A percentile compares a stretch with the other conserved stretches of the same genome.
phyloP scores from a whole-genome alignment of 306 rosid species.

The Glycine latifolia region DNA sequence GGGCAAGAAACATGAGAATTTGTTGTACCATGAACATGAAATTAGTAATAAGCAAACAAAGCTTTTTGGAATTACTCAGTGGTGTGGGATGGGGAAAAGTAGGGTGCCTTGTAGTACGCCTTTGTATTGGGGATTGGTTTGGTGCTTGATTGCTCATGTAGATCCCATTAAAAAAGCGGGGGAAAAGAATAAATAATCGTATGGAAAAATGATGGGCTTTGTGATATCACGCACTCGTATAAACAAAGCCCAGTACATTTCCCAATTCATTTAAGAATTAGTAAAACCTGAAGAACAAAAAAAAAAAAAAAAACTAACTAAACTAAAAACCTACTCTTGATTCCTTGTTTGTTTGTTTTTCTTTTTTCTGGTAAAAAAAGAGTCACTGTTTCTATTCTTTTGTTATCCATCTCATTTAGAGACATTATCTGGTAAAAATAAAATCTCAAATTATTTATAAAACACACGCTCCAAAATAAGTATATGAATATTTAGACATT shows the following conservation, averaged over 20 bases:
- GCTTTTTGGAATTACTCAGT: background rate
- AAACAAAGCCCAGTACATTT: background rate
- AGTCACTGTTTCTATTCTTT: background rate
- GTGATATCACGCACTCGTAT: background rate
- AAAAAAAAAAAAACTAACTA: no score
- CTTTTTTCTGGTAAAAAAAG: background rate
- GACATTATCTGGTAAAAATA: no score
- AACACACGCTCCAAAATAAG: no score
- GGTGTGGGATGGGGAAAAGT: no score
- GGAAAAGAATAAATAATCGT: background rate
- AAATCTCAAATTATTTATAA: no score
- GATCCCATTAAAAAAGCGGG: no score
- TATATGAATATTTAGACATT: no score
- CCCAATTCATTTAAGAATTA: background rate
- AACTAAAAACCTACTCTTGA: background rate
- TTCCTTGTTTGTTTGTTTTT: background rate
- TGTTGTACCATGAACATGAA: background rate
- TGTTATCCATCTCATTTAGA: background rate
- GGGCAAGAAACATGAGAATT: slow-evolving; percentile 1
- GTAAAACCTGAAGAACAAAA: background rate
- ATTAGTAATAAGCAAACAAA: background rate
- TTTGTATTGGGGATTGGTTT: no score
- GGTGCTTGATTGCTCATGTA: background rate
- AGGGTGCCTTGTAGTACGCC: no score
- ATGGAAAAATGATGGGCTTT: background rate